Conservation (phyloP, 106 monocot genomes). For the Allium sativum region DNA sequence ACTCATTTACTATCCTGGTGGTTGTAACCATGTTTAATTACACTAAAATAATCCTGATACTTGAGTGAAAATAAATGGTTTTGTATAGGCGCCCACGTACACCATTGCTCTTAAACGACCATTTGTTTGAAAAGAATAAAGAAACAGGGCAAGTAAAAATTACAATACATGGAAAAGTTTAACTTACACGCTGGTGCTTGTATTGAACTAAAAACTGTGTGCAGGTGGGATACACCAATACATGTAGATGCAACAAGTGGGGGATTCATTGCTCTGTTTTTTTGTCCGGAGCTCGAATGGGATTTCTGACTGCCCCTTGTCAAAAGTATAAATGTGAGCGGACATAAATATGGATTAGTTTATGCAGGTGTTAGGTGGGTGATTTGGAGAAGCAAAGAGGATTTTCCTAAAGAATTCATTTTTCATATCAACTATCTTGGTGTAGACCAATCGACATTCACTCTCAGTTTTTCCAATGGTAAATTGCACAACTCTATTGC, state of each 20-base stretch:
- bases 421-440: conserved; percentile 94
- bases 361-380: conserved; percentile 88
- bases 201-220: too few relatives aligned
- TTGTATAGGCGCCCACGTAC: too few relatives aligned
- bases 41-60: too few relatives aligned
- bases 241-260: conserved; percentile 96
- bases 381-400: conserved; percentile 87
- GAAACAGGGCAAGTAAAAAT: too few relatives aligned
- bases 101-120: too few relatives aligned
- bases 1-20: too few relatives aligned
- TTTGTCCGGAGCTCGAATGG: conserved; percentile 90
- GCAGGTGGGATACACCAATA: conserved; percentile 78
- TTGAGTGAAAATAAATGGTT: too few relatives aligned
- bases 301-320: conserved; percentile 82
- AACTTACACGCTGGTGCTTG: too few relatives aligned
- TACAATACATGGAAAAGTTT: too few relatives aligned
- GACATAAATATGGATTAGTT: conserved; percentile 91
- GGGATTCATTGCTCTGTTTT: conserved; percentile 83
- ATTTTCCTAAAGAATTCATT: conserved; percentile 86
- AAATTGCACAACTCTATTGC: too few relatives aligned
- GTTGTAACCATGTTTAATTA: too few relatives aligned
- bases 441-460: conserved; percentile 88
- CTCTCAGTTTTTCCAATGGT: conserved; percentile 97
- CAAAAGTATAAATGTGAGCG: conserved; percentile 93
- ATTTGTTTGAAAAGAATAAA: too few relatives aligned